phyloP scores from a whole-genome alignment of 2,329 filamentous ascomycete species.

The Colletotrichum sp. region DNA sequence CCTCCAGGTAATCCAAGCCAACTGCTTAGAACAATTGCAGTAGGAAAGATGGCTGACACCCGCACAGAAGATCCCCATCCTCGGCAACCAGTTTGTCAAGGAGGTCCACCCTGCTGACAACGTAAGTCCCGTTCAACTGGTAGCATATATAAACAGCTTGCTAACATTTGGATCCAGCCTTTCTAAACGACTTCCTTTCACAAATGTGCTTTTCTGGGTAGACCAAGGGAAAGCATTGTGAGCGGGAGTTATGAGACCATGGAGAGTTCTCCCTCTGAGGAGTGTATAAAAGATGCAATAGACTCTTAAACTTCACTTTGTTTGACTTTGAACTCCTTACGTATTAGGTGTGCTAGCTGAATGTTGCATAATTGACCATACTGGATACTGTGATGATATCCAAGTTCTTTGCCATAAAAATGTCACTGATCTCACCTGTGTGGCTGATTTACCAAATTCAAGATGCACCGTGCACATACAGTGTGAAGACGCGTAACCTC shows the following conservation, averaged over 20 bases:
- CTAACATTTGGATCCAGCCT: slow-evolving; percentile 29
- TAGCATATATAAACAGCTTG: background rate
- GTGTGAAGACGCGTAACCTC: slow-evolving; percentile 1
- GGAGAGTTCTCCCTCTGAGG: background rate
- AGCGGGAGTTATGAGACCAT: background rate
- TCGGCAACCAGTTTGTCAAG: slow-evolving; percentile 56
- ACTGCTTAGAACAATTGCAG: slow-evolving; percentile 12
- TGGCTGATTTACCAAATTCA: background rate
- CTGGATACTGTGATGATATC: background rate
- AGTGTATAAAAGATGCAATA: slow-evolving; percentile 20
- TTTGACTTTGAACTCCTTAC: background rate
- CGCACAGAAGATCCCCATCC: slow-evolving; percentile 57
- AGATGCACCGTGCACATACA: background rate
- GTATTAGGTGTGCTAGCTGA: too few species aligned
- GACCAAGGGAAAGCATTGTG: background rate
- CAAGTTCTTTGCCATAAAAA: background rate
- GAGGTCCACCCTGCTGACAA: slow-evolving; percentile 65
- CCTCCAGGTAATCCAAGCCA: slow-evolving; percentile 49
- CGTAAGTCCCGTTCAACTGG: slow-evolving; percentile 45
- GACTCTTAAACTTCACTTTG: slow-evolving; percentile 10
- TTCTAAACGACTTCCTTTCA: slow-evolving; percentile 36
- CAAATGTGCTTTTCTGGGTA: background rate
- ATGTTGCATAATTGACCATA: too few species aligned
- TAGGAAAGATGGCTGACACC: slow-evolving; percentile 15
- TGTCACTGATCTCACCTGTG: background rate